Evolutionary conservation across 495 filamentous ascomycete species (phyloP).

Genomic region (Trichoderma gamsii): DNA sequence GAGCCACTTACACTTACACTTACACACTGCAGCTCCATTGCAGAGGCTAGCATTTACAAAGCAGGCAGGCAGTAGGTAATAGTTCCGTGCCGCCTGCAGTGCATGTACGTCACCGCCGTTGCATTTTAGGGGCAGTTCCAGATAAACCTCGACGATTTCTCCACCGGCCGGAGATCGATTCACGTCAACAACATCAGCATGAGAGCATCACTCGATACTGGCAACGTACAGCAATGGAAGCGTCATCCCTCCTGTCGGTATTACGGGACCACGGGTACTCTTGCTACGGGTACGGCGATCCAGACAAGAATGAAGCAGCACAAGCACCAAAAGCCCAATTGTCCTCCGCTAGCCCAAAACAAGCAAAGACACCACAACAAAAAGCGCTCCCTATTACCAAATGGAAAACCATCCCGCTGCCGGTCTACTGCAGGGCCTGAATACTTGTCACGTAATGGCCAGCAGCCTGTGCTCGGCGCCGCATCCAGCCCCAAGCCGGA

Average conservation of each 20-base stretch:
- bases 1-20: neutral
- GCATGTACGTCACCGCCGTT: constrained; percentile 21
- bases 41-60: neutral
- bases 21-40: neutral
- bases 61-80: neutral
- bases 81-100: neutral
- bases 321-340: neutral
- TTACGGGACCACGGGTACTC: too few relatives aligned
- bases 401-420: constrained; percentile 36
- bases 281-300: too few relatives aligned
- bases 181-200: too few relatives aligned
- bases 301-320: too few relatives aligned
- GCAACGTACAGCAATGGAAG: too few relatives aligned
- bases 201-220: too few relatives aligned
- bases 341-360: too few relatives aligned
- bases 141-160: neutral
- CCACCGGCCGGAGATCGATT: neutral
- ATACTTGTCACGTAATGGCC: constrained; percentile 49
- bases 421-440: constrained; percentile 31
- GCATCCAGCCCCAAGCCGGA: constrained; percentile 1
- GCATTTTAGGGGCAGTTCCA: neutral
- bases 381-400: constrained; percentile 37
- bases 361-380: neutral
- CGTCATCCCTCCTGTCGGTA: too few relatives aligned
- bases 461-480: neutral